Conservation (phyloP, 108 stramenopile genomes). For the Cyclotella atomus region DNA sequence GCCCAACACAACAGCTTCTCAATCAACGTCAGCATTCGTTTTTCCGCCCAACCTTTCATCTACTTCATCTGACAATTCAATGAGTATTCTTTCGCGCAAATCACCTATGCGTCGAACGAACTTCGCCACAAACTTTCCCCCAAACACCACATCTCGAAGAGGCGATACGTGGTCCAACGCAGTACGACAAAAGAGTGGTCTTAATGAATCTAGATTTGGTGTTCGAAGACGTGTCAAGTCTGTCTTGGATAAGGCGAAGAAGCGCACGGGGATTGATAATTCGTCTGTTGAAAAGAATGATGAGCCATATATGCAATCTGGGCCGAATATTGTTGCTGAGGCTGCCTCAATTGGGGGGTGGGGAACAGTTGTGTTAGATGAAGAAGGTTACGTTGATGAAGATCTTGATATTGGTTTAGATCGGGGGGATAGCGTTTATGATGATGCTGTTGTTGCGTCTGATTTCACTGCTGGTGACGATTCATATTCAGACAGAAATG, state of each 20-base stretch:
- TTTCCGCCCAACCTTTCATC: not conserved
- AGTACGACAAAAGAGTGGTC: conserved; percentile 35
- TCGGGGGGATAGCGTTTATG: not conserved
- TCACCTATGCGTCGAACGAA: not conserved
- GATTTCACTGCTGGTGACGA: too few species aligned
- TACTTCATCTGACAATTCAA: not conserved
- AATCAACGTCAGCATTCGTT: not conserved
- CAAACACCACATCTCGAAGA: too few species aligned
- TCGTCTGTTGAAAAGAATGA: conserved; percentile 17
- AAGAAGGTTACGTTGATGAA: conserved; percentile 36
- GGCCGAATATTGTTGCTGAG: conserved; percentile 54
- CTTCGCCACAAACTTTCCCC: not conserved
- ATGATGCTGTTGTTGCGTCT: not conserved
- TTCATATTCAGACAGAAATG: not conserved
- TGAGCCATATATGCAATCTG: conserved; percentile 23
- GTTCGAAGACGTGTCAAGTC: conserved; percentile 70
- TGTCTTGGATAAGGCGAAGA: conserved; percentile 74
- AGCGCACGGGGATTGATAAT: conserved; percentile 75
- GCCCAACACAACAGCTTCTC: conserved; percentile 2
- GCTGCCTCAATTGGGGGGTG: conserved; percentile 69
- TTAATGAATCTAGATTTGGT: conserved; percentile 55
- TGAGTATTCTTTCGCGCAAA: conserved; percentile 21
- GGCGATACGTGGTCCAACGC: conserved; percentile 52
- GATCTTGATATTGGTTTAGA: conserved; percentile 14
- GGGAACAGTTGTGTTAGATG: conserved; percentile 18